Conservation (phyloP, 495 filamentous ascomycete species). For the Penicillium riverlandense region DNA sequence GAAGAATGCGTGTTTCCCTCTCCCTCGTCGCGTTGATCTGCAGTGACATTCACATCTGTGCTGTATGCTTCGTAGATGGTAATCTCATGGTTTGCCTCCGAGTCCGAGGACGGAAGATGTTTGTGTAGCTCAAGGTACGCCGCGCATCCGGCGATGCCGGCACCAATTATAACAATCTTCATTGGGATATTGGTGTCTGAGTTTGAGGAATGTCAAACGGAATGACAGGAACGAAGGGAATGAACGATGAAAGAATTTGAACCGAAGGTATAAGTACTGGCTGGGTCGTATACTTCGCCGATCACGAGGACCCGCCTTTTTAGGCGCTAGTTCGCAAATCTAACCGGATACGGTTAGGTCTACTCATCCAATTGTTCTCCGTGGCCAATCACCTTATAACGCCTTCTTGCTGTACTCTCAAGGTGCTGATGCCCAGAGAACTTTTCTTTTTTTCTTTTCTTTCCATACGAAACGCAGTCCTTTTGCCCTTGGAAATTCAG, state of each 20-base stretch:
- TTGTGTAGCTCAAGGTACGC: slow-evolving; percentile 40
- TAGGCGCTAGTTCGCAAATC: neutral
- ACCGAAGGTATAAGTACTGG: slow-evolving; percentile 4
- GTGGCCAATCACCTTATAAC: neutral
- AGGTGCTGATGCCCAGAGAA: too few relatives aligned
- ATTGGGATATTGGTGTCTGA: slow-evolving; percentile 9
- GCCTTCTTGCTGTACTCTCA: too few relatives aligned
- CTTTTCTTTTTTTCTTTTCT: too few relatives aligned
- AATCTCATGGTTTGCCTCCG: slow-evolving; percentile 5
- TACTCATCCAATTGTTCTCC: neutral
- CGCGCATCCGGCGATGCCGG: slow-evolving; percentile 37
- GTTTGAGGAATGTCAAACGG: neutral
- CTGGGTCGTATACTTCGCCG: neutral
- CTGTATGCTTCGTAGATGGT: slow-evolving; percentile 12
- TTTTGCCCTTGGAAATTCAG: neutral
- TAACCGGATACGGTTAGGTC: slow-evolving; percentile 1
- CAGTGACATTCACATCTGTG: slow-evolving; percentile 2
- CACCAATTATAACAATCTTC: slow-evolving; percentile 46
- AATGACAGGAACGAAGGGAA: neutral
- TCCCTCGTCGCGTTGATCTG: slow-evolving; percentile 1
- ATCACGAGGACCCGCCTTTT: neutral
- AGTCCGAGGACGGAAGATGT: slow-evolving; percentile 9
- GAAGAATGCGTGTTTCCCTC: slow-evolving; percentile 6
- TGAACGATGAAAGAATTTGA: neutral
- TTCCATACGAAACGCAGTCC: neutral